These are phyloP conservation scores for Urtica urens DNA, from an alignment of 306 rosid genomes.

Conservation along the genomic window DNA sequence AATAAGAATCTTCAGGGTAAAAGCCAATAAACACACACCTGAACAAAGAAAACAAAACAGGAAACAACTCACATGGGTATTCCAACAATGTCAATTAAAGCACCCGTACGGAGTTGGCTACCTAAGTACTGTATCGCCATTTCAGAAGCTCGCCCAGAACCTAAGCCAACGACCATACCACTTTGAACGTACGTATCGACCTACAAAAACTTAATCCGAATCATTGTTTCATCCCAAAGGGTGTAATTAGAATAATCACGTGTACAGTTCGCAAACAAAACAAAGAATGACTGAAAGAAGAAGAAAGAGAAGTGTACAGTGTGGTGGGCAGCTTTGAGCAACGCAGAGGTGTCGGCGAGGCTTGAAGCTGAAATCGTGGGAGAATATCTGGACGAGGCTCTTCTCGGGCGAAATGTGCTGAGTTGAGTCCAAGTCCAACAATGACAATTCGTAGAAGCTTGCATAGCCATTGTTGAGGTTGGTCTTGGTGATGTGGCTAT, in stretches of 20 bases:
- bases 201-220: slow-evolving; percentile 30
- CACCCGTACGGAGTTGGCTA: slow-evolving; percentile 61
- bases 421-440: background rate
- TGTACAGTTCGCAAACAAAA: background rate
- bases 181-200: slow-evolving; percentile 63
- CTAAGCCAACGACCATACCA: slow-evolving; percentile 83
- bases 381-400: slow-evolving; percentile 11
- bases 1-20: background rate
- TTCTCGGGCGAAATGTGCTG: slow-evolving; percentile 6
- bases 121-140: slow-evolving; percentile 86
- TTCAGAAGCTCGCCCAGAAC: slow-evolving; percentile 69
- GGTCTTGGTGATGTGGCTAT: slow-evolving; percentile 38
- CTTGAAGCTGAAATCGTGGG: slow-evolving; percentile 41
- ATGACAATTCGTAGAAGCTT: slow-evolving; percentile 19
- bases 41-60: no score
- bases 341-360: slow-evolving; percentile 56
- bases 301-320: slow-evolving; percentile 25
- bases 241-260: background rate
- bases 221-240: slow-evolving; percentile 3
- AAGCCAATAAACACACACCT: no score
- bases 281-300: background rate
- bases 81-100: slow-evolving; percentile 61
- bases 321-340: slow-evolving; percentile 68
- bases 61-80: slow-evolving; percentile 57
- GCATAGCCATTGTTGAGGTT: slow-evolving; percentile 26